Evolutionary conservation across 441 rosid species (phyloP), one percentile per base, ranked within the genome.

Genomic region (Lepidium campestre): DNA sequence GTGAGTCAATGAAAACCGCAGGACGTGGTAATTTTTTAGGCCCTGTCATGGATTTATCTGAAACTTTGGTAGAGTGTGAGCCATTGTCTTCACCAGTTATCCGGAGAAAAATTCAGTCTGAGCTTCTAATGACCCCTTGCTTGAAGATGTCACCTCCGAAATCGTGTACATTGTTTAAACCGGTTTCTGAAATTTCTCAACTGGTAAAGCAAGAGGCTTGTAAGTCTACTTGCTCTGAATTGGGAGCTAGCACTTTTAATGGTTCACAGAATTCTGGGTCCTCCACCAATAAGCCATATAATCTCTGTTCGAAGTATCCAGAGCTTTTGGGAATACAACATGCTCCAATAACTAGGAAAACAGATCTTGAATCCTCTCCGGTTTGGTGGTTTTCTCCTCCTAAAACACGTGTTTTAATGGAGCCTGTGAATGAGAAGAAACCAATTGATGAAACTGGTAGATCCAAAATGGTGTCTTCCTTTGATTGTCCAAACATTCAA

Each of bases 381-480:
- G 68, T 78, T 15, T 91, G 99, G 99, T 75, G 67, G n/a, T 81
- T 87, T 73, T 94, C 99, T 35, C 96, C 99, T 63, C 96, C 90
- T n/a, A 91, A 84, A 75, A 85, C 90, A 53, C 87, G 92, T 76
- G 74, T 80, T 68, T 72, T 94, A 67, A 62, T 91, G 78, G 87
- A 84, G 54, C 95, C 85, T 46, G 75, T 73, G 2, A 82, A 79
- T 61, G 89, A 81, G 70, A 83, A 79, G 71, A 72, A 27, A 64
- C 53, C 74, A 36, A 18, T 10, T n/a, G 57, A 55, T 53, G 63
- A 42, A 53, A 67, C 62, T 48, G 67, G 68, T 62, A 49, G 27
- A 13, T 13, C 58, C 29, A 37, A 10, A 71, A 36, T 22, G 35
- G 78, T 55, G 41, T 23, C 49, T 64, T 59, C 66, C 35, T 29